phyloP scores from a whole-genome alignment of 2,329 filamentous ascomycete genomes.

The Talaromyces sp. region DNA sequence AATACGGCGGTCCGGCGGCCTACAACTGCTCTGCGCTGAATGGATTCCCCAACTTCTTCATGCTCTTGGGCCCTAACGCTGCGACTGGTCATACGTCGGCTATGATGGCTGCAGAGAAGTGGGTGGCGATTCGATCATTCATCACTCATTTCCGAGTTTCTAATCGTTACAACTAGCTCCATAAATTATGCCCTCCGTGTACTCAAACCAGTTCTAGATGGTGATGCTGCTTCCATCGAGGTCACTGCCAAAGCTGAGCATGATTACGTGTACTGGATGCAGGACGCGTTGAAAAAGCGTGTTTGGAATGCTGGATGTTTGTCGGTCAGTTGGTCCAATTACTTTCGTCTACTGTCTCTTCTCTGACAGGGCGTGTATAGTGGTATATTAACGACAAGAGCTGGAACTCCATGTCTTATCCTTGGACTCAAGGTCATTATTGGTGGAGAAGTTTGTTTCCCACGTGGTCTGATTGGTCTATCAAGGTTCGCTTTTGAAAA shows the following conservation, averaged over 20 bases:
- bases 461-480: constrained; percentile 21
- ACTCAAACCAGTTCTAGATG: too few species aligned
- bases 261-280: too few species aligned
- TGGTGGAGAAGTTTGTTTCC: constrained; percentile 24
- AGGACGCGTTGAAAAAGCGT: too few species aligned
- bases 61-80: constrained; percentile 26
- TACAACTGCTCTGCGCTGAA: constrained; percentile 54
- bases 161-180: too few species aligned
- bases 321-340: constrained; percentile 10
- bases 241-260: too few species aligned
- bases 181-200: too few species aligned
- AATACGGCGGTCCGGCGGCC: constrained; percentile 51
- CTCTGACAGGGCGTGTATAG: not conserved
- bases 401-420: constrained; percentile 23
- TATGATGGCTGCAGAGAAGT: constrained; percentile 55
- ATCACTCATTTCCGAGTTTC: too few species aligned
- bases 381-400: constrained; percentile 22
- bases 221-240: too few species aligned
- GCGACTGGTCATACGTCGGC: constrained; percentile 42
- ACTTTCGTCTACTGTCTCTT: not conserved
- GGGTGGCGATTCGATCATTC: too few species aligned
- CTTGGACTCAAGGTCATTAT: constrained; percentile 21
- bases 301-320: constrained; percentile 26
- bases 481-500: constrained; percentile 7
- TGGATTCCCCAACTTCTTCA: constrained; percentile 41